These are phyloP conservation scores for Rhizopogon salebrosus DNA, from an alignment of 768 basidiomycete species.

Conservation along the genomic window DNA sequence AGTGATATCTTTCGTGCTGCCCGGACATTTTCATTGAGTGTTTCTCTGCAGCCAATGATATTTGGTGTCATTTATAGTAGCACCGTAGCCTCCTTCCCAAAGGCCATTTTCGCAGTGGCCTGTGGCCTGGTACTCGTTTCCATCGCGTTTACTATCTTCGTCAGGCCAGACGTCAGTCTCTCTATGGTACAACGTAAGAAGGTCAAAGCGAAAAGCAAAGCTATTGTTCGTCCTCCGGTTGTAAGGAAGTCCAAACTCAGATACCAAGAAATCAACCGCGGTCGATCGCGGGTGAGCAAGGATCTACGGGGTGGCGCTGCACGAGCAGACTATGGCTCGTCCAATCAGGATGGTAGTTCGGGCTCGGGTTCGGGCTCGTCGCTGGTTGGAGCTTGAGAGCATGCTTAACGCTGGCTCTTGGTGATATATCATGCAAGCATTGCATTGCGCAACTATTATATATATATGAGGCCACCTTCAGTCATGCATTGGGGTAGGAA, in stretches of 20 bases:
- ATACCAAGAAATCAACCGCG: slow-evolving; percentile 15
- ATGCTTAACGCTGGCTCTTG: neutral
- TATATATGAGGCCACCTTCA: neutral
- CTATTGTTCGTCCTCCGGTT: neutral
- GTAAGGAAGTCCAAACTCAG: slow-evolving; percentile 11
- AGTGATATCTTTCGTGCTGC: slow-evolving; percentile 7
- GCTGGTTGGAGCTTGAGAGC: neutral
- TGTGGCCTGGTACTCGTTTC: slow-evolving; percentile 48
- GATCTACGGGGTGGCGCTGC: slow-evolving; percentile 32
- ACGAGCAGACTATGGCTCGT: slow-evolving; percentile 13
- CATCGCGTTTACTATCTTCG: slow-evolving; percentile 39
- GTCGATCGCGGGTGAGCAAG: slow-evolving; percentile 32
- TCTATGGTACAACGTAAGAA: slow-evolving; percentile 11
- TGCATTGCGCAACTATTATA: neutral
- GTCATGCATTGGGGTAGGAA: neutral
- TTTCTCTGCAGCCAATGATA: slow-evolving; percentile 51
- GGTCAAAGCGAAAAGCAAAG: slow-evolving; percentile 4
- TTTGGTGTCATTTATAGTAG: slow-evolving; percentile 63
- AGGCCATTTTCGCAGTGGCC: slow-evolving; percentile 63
- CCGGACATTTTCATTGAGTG: neutral
- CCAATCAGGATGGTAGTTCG: slow-evolving; percentile 6
- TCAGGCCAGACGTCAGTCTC: slow-evolving; percentile 30
- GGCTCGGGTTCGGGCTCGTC: neutral
- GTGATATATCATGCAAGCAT: neutral
- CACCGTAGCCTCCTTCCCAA: slow-evolving; percentile 61